Evolutionary conservation across 805 yeast species (phyloP).

Genomic region (Wickerhamiella kurtzmanii): DNA sequence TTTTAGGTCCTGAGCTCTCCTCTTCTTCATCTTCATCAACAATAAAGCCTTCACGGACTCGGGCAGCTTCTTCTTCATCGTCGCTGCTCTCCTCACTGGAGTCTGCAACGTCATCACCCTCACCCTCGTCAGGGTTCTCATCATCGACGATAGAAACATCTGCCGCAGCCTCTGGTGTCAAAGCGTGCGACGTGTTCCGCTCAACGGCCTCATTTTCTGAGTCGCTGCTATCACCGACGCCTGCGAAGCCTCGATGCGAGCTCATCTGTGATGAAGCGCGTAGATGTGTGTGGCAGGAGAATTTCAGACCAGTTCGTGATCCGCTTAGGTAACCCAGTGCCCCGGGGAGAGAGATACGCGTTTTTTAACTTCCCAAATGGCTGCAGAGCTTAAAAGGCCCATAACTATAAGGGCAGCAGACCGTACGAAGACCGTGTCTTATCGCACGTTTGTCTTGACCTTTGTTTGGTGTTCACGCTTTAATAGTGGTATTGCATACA

Average conservation of each 20-base stretch:
- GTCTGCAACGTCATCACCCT: conserved; percentile 69
- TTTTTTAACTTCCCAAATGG: too few species aligned
- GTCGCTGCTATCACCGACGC: background rate
- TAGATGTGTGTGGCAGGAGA: background rate
- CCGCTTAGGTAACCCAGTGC: background rate
- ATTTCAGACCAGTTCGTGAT: background rate
- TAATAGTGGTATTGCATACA: too few species aligned
- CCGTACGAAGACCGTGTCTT: too few species aligned
- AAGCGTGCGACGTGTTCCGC: background rate
- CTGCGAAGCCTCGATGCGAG: background rate
- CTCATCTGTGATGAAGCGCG: background rate
- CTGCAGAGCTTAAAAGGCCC: too few species aligned
- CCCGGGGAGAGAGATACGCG: background rate
- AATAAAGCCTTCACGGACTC: conserved; percentile 81
- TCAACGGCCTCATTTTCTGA: background rate
- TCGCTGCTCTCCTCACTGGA: conserved; percentile 46
- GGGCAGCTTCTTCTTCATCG: conserved; percentile 77
- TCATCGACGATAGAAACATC: conserved; percentile 34
- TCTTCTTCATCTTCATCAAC: conserved; percentile 69
- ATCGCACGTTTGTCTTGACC: too few species aligned
- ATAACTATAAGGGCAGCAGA: too few species aligned
- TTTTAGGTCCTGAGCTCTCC: conserved; percentile 15
- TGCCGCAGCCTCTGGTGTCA: conserved; percentile 13
- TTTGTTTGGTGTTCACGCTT: too few species aligned
- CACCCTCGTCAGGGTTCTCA: conserved; percentile 31